Evolutionary conservation across 192 early-diverging fungal genomes (phyloP).

Genomic region (Umbelopsis ramanniana): DNA sequence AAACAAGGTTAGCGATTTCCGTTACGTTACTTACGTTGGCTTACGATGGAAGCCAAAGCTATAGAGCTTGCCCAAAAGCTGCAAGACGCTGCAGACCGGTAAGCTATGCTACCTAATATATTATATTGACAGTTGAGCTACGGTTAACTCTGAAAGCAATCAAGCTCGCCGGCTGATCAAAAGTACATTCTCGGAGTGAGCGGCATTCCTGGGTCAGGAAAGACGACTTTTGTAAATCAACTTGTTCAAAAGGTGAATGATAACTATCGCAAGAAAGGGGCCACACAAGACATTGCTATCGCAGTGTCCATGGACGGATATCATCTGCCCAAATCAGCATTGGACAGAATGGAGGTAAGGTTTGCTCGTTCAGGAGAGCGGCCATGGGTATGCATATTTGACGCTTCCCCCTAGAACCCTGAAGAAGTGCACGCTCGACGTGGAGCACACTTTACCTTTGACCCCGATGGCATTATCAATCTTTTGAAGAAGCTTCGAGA

Average conservation of each 20-base stretch:
- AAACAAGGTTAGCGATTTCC: neutral
- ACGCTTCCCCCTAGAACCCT: conserved; percentile 32
- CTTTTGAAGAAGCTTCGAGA: conserved; percentile 24
- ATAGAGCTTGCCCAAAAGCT: neutral
- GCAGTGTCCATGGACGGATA: conserved; percentile 61
- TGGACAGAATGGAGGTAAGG: conserved; percentile 36
- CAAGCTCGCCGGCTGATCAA: neutral
- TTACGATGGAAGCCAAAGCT: neutral
- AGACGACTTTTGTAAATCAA: conserved; percentile 37
- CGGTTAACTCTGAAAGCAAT: neutral
- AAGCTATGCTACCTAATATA: neutral
- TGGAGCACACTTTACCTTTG: conserved; percentile 62
- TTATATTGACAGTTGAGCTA: neutral
- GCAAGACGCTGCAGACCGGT: neutral
- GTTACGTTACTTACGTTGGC: too few relatives aligned
- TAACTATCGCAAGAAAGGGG: neutral
- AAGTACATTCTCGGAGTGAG: conserved; percentile 23
- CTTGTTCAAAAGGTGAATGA: conserved; percentile 30
- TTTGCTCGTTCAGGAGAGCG: too few relatives aligned
- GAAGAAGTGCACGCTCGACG: conserved; percentile 48
- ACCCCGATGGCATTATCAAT: conserved; percentile 33
- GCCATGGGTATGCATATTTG: too few relatives aligned
- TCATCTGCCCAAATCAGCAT: conserved; percentile 45
- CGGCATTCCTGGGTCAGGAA: conserved; percentile 49
- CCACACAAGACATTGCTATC: conserved; percentile 28